Percentiles rank a stretch among this genome's conserved stretches.
These are phyloP conservation scores for Cymbopogon citratus DNA, from an alignment of 176 grass and related monocot species.

Conservation along the genomic window DNA sequence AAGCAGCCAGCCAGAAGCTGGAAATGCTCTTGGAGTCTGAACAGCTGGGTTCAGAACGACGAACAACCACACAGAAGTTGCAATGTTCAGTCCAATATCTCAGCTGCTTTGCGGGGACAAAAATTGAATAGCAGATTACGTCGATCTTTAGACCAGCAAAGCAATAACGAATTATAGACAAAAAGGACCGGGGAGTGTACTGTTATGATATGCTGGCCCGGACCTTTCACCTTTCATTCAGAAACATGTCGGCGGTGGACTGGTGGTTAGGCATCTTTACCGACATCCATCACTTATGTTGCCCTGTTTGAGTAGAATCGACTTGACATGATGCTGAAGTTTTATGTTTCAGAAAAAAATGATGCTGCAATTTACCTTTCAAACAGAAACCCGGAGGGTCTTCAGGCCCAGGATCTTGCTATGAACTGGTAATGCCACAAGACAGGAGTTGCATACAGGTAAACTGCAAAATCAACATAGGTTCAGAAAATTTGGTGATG, in stretches of 20 bases:
- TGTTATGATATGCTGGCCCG: too few relatives aligned
- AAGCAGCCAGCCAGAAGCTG: neutral
- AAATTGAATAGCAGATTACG: too few relatives aligned
- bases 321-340: neutral
- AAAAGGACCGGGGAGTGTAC: too few relatives aligned
- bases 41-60: neutral
- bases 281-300: too few relatives aligned
- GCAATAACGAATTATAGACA: too few relatives aligned
- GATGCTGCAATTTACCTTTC: neutral
- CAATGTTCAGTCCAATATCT: conserved; percentile 23
- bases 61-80: neutral
- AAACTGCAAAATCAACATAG: neutral
- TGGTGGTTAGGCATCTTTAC: too few relatives aligned
- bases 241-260: too few relatives aligned
- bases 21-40: conserved; percentile 8
- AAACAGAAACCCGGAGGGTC: neutral
- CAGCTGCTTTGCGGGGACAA: neutral
- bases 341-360: neutral
- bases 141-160: too few relatives aligned
- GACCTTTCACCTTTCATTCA: too few relatives aligned
- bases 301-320: too few relatives aligned
- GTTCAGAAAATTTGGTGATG: neutral
- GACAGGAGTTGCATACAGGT: neutral
- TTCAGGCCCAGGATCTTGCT: neutral
- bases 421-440: neutral